Evolutionary conservation across 441 rosid genomes (phyloP).

Genomic region (Aleurites moluccanus): DNA sequence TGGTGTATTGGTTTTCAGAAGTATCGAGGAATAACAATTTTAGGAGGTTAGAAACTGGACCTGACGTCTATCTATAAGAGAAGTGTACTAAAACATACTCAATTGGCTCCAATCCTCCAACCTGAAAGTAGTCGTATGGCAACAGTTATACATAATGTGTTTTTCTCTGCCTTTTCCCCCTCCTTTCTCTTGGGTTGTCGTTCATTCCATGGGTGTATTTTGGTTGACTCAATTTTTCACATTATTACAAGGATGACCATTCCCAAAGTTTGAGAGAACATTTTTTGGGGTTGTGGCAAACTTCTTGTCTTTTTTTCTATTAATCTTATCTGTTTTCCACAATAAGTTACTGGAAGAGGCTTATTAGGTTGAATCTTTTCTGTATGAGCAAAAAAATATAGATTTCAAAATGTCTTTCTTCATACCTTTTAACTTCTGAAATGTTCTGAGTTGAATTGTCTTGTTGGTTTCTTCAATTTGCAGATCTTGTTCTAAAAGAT

Average conservation of each 20-base stretch:
- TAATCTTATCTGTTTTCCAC: not conserved
- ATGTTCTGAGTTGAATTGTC: not conserved
- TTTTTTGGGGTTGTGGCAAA: not conserved
- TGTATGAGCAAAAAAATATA: not conserved
- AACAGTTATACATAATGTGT: not conserved
- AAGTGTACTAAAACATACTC: not conserved
- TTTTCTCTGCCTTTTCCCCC: not conserved
- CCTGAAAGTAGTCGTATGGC: not conserved
- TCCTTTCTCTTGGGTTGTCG: not conserved
- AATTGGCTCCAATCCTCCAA: not conserved
- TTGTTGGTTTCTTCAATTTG: constrained; percentile 24
- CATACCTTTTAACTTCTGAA: not conserved
- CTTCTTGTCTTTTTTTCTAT: not conserved
- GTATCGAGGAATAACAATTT: constrained; percentile 60
- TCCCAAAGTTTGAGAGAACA: not conserved
- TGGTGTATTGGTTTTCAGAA: constrained; percentile 92
- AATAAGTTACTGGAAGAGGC: not conserved
- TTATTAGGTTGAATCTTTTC: not conserved
- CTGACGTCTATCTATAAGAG: constrained; percentile 2
- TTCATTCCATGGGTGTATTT: not conserved
- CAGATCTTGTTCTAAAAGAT: constrained; percentile 94
- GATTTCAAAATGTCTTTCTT: not conserved
- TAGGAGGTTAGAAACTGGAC: constrained; percentile 67
- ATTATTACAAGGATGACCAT: not conserved
- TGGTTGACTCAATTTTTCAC: not conserved